Conservation (phyloP, 1,284 basidiomycete species). For the Marasmius oreades region DNA sequence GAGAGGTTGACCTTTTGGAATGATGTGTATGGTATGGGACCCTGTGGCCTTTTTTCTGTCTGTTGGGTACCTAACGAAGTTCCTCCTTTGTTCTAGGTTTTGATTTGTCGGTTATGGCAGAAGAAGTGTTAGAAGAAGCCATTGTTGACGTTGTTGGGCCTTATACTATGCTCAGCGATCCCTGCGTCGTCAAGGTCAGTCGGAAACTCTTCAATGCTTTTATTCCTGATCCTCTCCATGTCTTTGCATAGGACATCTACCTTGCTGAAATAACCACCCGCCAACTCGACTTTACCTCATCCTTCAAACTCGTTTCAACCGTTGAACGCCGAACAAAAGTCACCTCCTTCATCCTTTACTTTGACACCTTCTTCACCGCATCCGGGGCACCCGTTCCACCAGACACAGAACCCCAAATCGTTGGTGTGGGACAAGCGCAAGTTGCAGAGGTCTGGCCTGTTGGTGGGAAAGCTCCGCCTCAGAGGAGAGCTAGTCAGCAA, state of each 20-base stretch:
- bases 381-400: conserved; percentile 52
- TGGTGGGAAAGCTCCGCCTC: conserved; percentile 52
- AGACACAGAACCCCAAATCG: conserved; percentile 45
- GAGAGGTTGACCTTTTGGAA: conserved; percentile 89
- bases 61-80: neutral
- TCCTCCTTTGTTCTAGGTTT: conserved; percentile 53
- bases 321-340: conserved; percentile 60
- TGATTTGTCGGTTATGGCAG: conserved; percentile 77
- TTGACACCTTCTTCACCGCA: conserved; percentile 87
- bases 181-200: conserved; percentile 66
- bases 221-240: neutral
- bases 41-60: neutral
- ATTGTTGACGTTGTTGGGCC: conserved; percentile 77
- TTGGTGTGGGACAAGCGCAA: conserved; percentile 56
- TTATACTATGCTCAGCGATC: conserved; percentile 66
- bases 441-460: conserved; percentile 76
- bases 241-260: conserved; percentile 63
- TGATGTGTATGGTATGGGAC: conserved; percentile 80
- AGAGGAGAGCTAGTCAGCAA: conserved; percentile 36
- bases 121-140: conserved; percentile 72
- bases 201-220: too few species aligned
- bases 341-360: conserved; percentile 87
- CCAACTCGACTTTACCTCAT: conserved; percentile 76
- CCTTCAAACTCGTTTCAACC: conserved; percentile 69
- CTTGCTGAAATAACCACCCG: conserved; percentile 60